phyloP scores from a whole-genome alignment of 2,329 filamentous ascomycete genomes.

The Stemphylium beticola region DNA sequence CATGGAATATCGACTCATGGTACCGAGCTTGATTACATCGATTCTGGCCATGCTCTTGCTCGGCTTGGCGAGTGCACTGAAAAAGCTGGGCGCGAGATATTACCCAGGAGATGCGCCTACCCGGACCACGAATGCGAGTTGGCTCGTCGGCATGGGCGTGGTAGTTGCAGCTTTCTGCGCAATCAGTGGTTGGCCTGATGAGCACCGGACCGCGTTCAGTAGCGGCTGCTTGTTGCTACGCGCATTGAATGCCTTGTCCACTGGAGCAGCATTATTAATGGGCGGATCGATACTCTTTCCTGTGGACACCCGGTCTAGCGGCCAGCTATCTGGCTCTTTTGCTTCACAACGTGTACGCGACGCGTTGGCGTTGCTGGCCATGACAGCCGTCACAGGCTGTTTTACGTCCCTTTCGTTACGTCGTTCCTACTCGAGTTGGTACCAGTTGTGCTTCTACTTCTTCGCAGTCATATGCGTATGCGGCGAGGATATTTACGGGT shows the following conservation, averaged over 20 bases:
- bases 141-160: slow-evolving; percentile 7
- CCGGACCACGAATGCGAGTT: not conserved
- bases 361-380: slow-evolving; percentile 11
- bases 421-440: slow-evolving; percentile 31
- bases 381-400: slow-evolving; percentile 23
- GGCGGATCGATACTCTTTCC: slow-evolving; percentile 29
- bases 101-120: slow-evolving; percentile 7
- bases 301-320: not conserved
- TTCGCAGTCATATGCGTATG: slow-evolving; percentile 17
- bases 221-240: slow-evolving; percentile 14
- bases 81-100: slow-evolving; percentile 12
- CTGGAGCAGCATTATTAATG: slow-evolving; percentile 19
- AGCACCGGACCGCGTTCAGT: slow-evolving; percentile 15
- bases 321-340: not conserved
- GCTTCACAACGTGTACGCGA: slow-evolving; percentile 5
- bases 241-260: slow-evolving; percentile 19
- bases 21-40: slow-evolving; percentile 26
- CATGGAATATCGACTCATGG: slow-evolving; percentile 37
- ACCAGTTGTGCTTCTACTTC: slow-evolving; percentile 23
- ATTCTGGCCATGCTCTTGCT: slow-evolving; percentile 31
- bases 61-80: slow-evolving; percentile 24
- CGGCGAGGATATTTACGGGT: slow-evolving; percentile 6
- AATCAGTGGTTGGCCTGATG: not conserved
- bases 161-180: slow-evolving; percentile 14
- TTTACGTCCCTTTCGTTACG: slow-evolving; percentile 20